phyloP scores from a whole-genome alignment of 2,329 filamentous ascomycete genomes.

The Colletotrichum sp. region DNA sequence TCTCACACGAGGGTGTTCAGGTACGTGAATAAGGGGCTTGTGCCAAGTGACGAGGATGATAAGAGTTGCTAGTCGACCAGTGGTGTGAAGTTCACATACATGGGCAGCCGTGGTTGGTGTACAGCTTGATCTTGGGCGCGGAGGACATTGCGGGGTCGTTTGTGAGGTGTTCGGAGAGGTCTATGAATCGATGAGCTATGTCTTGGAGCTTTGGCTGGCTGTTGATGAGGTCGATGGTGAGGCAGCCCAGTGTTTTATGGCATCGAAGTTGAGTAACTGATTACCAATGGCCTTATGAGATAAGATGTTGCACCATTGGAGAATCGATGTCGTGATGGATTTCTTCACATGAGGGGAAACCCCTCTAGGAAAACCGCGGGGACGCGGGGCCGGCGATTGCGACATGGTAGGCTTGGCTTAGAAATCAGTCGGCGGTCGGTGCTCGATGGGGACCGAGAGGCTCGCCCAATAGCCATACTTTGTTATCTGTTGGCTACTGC shows the following conservation, averaged over 20 bases:
- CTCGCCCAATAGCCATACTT: not conserved
- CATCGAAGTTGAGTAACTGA: not conserved
- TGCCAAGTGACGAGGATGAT: not conserved
- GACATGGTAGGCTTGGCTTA: not conserved
- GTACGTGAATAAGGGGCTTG: not conserved
- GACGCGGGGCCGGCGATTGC: not conserved
- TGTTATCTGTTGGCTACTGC: not conserved
- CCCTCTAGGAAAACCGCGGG: not conserved
- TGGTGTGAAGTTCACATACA: slow-evolving; percentile 42
- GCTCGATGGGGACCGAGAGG: not conserved
- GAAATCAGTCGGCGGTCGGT: not conserved
- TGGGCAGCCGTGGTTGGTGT: slow-evolving; percentile 74
- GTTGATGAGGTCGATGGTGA: not conserved
- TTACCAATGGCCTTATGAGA: not conserved
- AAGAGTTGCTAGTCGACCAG: not conserved
- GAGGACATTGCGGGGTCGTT: slow-evolving; percentile 4
- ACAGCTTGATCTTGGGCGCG: slow-evolving; percentile 63
- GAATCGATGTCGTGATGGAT: slow-evolving; percentile 6
- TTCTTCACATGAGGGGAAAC: not conserved
- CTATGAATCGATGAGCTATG: too few species aligned
- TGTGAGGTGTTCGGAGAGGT: not conserved
- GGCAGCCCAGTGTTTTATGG: not conserved
- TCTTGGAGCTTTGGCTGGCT: not conserved
- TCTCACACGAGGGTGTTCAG: not conserved
- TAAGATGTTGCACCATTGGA: not conserved